Evolutionary conservation across 805 yeast species (phyloP), one percentile per base, ranked within the genome.

Genomic region (Hyphopichia homilentoma): DNA sequence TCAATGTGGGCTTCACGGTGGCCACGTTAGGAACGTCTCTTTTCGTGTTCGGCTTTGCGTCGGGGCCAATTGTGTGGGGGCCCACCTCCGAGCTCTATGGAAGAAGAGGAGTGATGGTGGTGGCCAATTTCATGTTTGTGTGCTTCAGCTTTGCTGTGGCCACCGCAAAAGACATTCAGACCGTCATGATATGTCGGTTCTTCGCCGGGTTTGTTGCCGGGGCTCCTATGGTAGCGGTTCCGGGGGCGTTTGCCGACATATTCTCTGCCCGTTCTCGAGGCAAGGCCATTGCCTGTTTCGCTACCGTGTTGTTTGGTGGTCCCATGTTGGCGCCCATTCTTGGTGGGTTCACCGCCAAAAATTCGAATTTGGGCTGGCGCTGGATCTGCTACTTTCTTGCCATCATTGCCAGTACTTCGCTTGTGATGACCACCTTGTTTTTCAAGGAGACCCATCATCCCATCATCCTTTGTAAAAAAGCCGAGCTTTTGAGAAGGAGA

Each of bases 21-120:
- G 81, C 83, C 9, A 73, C 84, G 15, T 68, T 90, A 28, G 84
- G 87, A 35, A 72, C 87, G 7, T 79, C 96, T 1, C 38, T 88
- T 16, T 89, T 77, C 48, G 96, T 89, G n/a, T 57, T 87, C 25
- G 97, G 97, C 7, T 90, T 88, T 59, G 97, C 96, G 1, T 73
- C 86, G 1, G 96, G 97, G 12, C 97, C 97, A 3, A 67, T 89
- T 32, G 49, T 86, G 21, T 89, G 93, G 87, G 96, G 59, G 27
- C 57, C 59, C 6, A 38, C 50, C 17, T 41, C 51, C 14, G 57
- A 54, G 35, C 54, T 61, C 12, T 47, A 36, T 44, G 57, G 68
- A 28, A 54, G 78, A 26, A 69, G 59, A 41, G 38, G 52, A 4
- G 71, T 75, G 18, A 64, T 73, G 16, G 40, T 73, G 18, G 32